phyloP scores from a whole-genome alignment of 352 stramenopile genomes.

The Aphanomyces euteiches region DNA sequence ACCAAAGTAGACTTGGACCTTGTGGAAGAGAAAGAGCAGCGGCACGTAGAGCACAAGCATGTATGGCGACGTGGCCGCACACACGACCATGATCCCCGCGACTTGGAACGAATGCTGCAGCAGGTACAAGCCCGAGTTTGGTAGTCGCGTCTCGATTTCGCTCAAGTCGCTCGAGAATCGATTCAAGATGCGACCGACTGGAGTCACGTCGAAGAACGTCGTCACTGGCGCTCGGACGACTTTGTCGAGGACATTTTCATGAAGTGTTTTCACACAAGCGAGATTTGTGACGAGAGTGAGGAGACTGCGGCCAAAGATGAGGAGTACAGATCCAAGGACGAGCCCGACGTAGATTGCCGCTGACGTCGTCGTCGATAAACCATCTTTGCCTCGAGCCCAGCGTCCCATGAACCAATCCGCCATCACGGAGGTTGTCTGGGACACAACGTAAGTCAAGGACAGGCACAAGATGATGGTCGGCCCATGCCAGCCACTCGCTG shows the following conservation, averaged over 20 bases:
- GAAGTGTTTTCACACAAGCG: constrained; percentile 23
- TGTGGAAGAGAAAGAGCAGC: constrained; percentile 53
- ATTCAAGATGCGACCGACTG: constrained; percentile 74
- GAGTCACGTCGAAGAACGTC: constrained; percentile 83
- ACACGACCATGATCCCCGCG: constrained; percentile 26
- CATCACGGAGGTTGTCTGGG: constrained; percentile 18
- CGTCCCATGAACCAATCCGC: constrained; percentile 29
- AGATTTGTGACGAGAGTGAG: constrained; percentile 19
- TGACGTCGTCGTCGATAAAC: neutral
- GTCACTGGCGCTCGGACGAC: constrained; percentile 49
- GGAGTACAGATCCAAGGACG: neutral
- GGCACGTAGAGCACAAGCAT: constrained; percentile 53
- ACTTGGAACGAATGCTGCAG: constrained; percentile 55
- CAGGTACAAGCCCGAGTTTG: constrained; percentile 64
- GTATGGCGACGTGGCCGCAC: neutral
- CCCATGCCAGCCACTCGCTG: constrained; percentile 10
- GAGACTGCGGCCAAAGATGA: constrained; percentile 38
- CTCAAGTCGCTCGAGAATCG: constrained; percentile 76
- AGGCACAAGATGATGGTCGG: constrained; percentile 1
- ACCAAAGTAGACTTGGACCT: constrained; percentile 41
- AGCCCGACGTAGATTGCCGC: constrained; percentile 8
- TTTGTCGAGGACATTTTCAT: constrained; percentile 28
- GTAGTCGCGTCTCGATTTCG: constrained; percentile 70
- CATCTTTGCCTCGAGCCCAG: neutral
- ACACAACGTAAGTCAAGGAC: neutral